A percentile compares a stretch with the other conserved stretches of the same genome.
phyloP scores from a whole-genome alignment of 2,329 filamentous ascomycete species.

The Bipolaris bicolor region DNA sequence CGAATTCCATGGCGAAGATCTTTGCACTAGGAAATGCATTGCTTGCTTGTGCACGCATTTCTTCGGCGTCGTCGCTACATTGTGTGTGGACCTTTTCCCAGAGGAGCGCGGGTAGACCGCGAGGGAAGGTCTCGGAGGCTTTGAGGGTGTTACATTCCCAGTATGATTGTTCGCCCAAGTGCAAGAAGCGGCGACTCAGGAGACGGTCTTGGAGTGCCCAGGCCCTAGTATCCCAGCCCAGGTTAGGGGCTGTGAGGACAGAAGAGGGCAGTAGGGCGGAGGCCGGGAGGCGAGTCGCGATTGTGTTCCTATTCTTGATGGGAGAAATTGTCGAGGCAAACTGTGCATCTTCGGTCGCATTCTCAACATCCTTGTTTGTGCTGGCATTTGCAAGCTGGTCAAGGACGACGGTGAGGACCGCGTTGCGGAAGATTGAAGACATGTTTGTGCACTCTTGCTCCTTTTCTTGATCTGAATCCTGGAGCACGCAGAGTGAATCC shows the following conservation, averaged over 20 bases:
- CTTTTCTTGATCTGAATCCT: constrained; percentile 42
- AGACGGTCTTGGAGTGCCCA: constrained; percentile 48
- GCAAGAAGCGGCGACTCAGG: constrained; percentile 43
- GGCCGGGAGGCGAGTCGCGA: constrained; percentile 14
- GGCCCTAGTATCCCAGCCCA: constrained; percentile 45
- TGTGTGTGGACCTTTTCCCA: constrained; percentile 47
- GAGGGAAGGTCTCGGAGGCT: constrained; percentile 46
- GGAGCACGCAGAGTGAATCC: constrained; percentile 44
- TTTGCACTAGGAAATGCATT: no score
- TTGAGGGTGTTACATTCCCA: constrained; percentile 49
- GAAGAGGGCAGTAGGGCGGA: constrained; percentile 19
- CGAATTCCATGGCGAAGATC: not conserved
- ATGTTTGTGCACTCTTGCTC: constrained; percentile 38
- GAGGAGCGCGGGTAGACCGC: constrained; percentile 40
- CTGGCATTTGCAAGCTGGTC: constrained; percentile 18
- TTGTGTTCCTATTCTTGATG: not conserved
- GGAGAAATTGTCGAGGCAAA: not conserved
- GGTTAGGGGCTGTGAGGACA: constrained; percentile 29
- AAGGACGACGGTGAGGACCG: constrained; percentile 41
- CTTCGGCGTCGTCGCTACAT: not conserved
- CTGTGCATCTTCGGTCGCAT: not conserved
- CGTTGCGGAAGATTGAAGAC: constrained; percentile 45
- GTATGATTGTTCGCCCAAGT: constrained; percentile 45
- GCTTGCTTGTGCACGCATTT: not conserved
- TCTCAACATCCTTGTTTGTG: not conserved